Evolutionary conservation across 495 filamentous ascomycete genomes (phyloP).

Genomic region (Penicillium soppii): DNA sequence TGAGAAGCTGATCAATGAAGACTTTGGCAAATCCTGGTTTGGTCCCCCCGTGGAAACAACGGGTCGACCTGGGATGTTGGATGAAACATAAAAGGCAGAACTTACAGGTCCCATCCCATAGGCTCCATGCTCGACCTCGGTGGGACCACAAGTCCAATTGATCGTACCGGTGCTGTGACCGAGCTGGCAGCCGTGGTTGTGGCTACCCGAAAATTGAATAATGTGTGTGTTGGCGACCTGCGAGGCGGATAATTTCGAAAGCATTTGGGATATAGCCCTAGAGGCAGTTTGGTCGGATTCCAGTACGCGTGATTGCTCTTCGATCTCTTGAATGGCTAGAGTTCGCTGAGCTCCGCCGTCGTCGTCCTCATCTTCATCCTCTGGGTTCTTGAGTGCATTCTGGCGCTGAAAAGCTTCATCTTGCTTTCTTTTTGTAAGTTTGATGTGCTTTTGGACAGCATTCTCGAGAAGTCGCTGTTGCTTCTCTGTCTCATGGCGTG

Average conservation of each 20-base stretch:
- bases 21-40: too few relatives aligned
- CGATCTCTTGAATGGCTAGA: neutral
- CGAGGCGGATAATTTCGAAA: neutral
- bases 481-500: neutral
- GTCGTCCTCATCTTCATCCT: neutral
- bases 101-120: too few relatives aligned
- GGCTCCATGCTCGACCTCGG: too few relatives aligned
- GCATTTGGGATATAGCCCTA: neutral
- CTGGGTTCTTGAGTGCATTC: neutral
- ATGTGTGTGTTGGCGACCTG: neutral
- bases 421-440: neutral
- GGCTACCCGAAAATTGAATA: too few relatives aligned
- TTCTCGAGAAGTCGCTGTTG: neutral
- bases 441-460: neutral
- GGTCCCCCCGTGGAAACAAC: too few relatives aligned
- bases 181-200: too few relatives aligned
- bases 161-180: too few relatives aligned
- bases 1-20: too few relatives aligned
- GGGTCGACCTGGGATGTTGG: too few relatives aligned
- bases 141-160: too few relatives aligned
- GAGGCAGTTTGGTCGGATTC: neutral
- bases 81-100: too few relatives aligned
- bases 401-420: neutral
- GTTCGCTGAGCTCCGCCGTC: neutral
- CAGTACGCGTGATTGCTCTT: neutral